Percentiles rank a stretch among this genome's conserved stretches.
phyloP scores from a whole-genome alignment of 2,329 filamentous ascomycete genomes.

The Sporothrix schenckii region DNA sequence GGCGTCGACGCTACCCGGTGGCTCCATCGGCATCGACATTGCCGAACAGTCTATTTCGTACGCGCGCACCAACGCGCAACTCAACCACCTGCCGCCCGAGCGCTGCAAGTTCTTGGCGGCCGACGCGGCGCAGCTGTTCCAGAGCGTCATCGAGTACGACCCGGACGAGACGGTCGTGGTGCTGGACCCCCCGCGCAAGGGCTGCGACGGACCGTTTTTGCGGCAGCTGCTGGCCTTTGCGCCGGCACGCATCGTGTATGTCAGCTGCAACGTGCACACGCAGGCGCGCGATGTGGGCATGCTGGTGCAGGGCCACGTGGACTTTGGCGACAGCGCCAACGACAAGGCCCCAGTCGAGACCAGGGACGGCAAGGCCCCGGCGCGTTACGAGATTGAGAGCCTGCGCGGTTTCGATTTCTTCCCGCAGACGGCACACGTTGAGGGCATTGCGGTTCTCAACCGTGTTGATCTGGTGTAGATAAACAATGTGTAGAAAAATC shows the following conservation, averaged over 20 bases:
- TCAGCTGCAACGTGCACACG: conserved; percentile 97
- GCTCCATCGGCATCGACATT: conserved; percentile 89
- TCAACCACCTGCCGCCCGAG: conserved; percentile 69
- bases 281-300: conserved; percentile 92
- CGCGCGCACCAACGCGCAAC: conserved; percentile 74
- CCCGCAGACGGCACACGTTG: conserved; percentile 77
- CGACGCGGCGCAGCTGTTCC: conserved; percentile 83
- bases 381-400: conserved; percentile 83
- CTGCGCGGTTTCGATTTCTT: conserved; percentile 96
- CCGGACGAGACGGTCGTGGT: conserved; percentile 87
- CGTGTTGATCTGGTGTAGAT: conserved; percentile 50
- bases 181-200: conserved; percentile 94
- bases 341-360: conserved; percentile 42
- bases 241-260: conserved; percentile 82
- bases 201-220: conserved; percentile 85
- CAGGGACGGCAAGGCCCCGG: conserved; percentile 43
- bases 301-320: conserved; percentile 70
- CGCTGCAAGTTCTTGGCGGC: conserved; percentile 86
- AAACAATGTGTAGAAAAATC: neutral
- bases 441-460: conserved; percentile 68
- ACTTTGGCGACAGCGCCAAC: conserved; percentile 39
- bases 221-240: conserved; percentile 76
- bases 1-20: conserved; percentile 77
- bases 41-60: conserved; percentile 74
- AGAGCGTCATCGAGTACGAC: conserved; percentile 65